phyloP scores from a whole-genome alignment of 176 grass and related monocot genomes.

The Puya raimondii region DNA sequence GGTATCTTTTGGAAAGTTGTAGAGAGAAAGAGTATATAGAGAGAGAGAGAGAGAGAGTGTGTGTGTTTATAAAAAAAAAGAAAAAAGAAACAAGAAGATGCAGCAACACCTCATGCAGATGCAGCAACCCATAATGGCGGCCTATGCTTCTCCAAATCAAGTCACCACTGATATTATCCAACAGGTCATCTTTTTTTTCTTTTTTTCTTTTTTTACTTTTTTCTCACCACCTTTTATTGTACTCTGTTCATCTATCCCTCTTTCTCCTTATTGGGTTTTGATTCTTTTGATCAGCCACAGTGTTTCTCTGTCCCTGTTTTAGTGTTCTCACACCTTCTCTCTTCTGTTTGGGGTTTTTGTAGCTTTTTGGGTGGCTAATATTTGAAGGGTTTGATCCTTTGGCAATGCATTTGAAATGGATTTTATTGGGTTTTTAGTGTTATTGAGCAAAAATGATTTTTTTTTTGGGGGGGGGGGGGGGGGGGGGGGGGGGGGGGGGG shows the following conservation, averaged over 20 bases:
- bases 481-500: too few relatives aligned
- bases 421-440: too few relatives aligned
- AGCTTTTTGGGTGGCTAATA: too few relatives aligned
- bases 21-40: background rate
- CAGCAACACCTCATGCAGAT: conserved; percentile 10
- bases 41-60: background rate
- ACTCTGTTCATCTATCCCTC: background rate
- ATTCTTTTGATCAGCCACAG: background rate
- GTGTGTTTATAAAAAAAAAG: background rate
- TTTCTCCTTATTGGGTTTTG: background rate
- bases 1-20: background rate
- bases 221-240: background rate
- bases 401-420: too few relatives aligned
- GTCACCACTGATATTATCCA: conserved; percentile 12
- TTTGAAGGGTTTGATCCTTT: too few relatives aligned
- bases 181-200: background rate
- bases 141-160: conserved; percentile 3
- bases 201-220: background rate
- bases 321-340: background rate
- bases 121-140: conserved; percentile 7
- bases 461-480: too few relatives aligned
- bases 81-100: background rate
- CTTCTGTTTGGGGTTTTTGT: too few relatives aligned
- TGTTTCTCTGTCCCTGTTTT: background rate
- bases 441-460: too few relatives aligned